These are phyloP conservation scores for Eutrema heterophyllum DNA, from an alignment of 345 rosid genomes.

Conservation along the genomic window DNA sequence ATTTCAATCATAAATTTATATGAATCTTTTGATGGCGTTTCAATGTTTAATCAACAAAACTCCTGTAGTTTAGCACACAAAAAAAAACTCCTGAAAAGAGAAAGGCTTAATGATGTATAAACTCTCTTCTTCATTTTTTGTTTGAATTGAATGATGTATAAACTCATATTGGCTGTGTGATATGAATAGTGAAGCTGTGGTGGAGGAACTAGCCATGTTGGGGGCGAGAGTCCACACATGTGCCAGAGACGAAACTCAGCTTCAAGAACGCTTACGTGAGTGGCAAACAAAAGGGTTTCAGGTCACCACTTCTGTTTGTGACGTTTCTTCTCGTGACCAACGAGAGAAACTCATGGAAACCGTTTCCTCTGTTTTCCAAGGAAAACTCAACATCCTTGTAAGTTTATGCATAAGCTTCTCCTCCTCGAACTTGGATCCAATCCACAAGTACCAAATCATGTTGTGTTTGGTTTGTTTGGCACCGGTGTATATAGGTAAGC, in stretches of 20 bases:
- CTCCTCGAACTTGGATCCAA: neutral
- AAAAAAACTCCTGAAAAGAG: too few relatives aligned
- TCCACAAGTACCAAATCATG: neutral
- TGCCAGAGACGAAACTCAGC: constrained; percentile 21
- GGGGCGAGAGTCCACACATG: constrained; percentile 31
- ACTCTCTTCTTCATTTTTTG: too few relatives aligned
- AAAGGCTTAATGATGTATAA: neutral
- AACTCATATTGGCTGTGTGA: neutral
- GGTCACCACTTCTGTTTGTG: constrained; percentile 12
- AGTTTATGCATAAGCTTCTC: neutral
- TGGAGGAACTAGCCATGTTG: constrained; percentile 25
- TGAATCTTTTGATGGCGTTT: neutral
- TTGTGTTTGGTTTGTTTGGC: constrained; percentile 3
- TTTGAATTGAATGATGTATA: neutral
- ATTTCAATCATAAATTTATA: neutral
- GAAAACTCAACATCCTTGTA: constrained; percentile 27
- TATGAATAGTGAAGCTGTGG: constrained; percentile 19
- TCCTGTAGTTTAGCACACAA: too few relatives aligned
- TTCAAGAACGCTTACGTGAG: constrained; percentile 22
- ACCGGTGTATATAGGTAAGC: constrained; percentile 37
- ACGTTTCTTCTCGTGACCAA: constrained; percentile 20
- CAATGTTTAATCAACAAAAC: too few relatives aligned
- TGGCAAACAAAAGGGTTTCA: constrained; percentile 26
- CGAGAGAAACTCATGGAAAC: constrained; percentile 18
- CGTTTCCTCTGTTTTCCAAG: constrained; percentile 33